phyloP scores from a whole-genome alignment of 1,284 basidiomycete species.

The Boletus semigastroideus region DNA sequence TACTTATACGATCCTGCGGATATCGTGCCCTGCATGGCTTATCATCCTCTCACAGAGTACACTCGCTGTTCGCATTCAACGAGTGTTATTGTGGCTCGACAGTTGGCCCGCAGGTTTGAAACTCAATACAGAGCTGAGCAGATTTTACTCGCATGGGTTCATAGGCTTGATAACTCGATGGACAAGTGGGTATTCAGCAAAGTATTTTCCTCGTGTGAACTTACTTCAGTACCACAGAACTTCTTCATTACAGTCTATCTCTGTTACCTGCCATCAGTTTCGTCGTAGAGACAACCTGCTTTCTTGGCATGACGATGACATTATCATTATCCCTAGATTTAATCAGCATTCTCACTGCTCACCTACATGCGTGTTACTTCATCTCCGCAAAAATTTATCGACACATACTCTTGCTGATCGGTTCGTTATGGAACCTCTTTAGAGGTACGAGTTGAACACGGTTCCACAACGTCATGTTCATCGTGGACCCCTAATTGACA shows the following conservation, averaged over 20 bases:
- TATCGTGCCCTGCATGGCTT: neutral
- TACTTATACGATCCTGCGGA: constrained; percentile 36
- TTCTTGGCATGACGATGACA: constrained; percentile 69
- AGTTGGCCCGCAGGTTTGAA: constrained; percentile 96
- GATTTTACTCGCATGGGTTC: constrained; percentile 77
- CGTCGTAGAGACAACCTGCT: constrained; percentile 53
- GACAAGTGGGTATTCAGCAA: constrained; percentile 53
- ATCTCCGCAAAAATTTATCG: constrained; percentile 66
- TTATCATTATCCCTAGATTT: constrained; percentile 70
- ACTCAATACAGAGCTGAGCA: constrained; percentile 90
- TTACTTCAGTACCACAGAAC: constrained; percentile 19
- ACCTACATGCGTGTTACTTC: constrained; percentile 73
- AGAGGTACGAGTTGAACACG: constrained; percentile 56
- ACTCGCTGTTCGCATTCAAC: constrained; percentile 51
- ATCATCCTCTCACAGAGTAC: constrained; percentile 33
- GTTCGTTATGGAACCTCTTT: constrained; percentile 91
- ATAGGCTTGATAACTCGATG: constrained; percentile 62
- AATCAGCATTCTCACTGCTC: constrained; percentile 65
- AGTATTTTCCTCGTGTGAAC: neutral
- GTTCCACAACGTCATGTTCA: neutral
- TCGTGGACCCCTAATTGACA: constrained; percentile 29
- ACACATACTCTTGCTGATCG: constrained; percentile 59
- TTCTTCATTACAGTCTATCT: constrained; percentile 21
- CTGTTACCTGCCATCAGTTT: constrained; percentile 30
- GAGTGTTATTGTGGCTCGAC: constrained; percentile 79